These are phyloP conservation scores for Fusarium heterosporum DNA, from an alignment of 2,329 filamentous ascomycete species.

Conservation along the genomic window DNA sequence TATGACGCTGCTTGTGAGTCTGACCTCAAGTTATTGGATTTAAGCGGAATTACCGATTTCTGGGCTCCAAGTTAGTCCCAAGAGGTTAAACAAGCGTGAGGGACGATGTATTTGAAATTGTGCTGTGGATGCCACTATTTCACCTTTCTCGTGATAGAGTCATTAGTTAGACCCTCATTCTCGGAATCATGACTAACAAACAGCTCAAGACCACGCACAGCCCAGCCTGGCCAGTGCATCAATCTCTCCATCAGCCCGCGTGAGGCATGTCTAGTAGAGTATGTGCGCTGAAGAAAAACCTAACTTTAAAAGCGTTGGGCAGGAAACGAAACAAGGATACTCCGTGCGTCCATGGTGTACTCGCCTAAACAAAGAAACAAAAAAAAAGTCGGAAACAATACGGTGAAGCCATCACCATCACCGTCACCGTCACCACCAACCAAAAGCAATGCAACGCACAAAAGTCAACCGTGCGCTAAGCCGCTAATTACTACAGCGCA, in stretches of 20 bases:
- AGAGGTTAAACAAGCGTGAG: neutral
- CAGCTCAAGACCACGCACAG: neutral
- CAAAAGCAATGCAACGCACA: neutral
- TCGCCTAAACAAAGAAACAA: too few species aligned
- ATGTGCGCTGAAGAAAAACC: constrained; percentile 7
- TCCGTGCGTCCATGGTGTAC: too few species aligned
- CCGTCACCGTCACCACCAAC: constrained; percentile 34
- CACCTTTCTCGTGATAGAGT: neutral
- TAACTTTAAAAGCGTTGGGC: neutral
- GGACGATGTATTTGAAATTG: neutral
- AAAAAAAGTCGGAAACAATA: constrained; percentile 14
- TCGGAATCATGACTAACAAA: neutral
- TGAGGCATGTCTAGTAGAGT: neutral
- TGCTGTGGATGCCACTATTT: neutral
- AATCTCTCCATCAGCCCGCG: neutral
- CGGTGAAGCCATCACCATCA: neutral
- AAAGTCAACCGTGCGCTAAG: constrained; percentile 16
- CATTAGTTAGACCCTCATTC: neutral
- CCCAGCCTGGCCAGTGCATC: neutral
- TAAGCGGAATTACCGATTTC: neutral
- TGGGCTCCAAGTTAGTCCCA: neutral
- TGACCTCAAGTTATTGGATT: too few species aligned
- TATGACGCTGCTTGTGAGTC: neutral
- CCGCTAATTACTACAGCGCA: constrained; percentile 6
- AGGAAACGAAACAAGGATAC: constrained; percentile 11